These are phyloP conservation scores for Choanephora cucurbitarum DNA, from an alignment of 371 early-diverging fungal species.

Conservation along the genomic window DNA sequence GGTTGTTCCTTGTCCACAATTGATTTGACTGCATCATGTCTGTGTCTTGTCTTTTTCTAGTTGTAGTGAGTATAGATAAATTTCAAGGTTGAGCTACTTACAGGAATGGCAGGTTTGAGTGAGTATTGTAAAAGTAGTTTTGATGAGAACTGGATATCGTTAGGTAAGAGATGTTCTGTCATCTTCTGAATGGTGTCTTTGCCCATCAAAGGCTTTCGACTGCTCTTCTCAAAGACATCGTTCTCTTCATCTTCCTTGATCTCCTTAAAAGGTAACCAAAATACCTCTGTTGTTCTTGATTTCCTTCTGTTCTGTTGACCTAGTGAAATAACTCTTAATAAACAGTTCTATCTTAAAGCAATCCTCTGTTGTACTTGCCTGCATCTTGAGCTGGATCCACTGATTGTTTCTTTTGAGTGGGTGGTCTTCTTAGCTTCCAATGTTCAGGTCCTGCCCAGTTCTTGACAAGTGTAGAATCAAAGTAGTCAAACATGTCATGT, in stretches of 20 bases:
- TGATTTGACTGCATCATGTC: too few relatives aligned
- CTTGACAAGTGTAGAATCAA: conserved; percentile 78
- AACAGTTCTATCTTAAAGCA: too few relatives aligned
- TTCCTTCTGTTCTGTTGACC: conserved; percentile 1
- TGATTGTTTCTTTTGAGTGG: conserved; percentile 15
- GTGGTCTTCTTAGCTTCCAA: conserved; percentile 76
- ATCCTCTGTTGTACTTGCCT: conserved; percentile 27
- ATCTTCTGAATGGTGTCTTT: conserved; percentile 40
- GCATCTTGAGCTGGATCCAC: too few relatives aligned
- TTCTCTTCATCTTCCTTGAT: conserved; percentile 54
- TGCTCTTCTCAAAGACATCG: conserved; percentile 70
- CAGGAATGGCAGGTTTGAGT: conserved; percentile 76
- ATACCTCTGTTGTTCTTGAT: conserved; percentile 28
- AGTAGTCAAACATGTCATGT: conserved; percentile 82
- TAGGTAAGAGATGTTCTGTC: conserved; percentile 71
- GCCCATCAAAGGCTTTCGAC: conserved; percentile 47
- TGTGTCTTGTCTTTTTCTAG: conserved; percentile 1
- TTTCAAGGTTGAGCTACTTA: conserved; percentile 33
- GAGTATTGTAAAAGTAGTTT: conserved; percentile 79
- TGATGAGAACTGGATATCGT: conserved; percentile 87
- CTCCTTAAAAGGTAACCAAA: conserved; percentile 62
- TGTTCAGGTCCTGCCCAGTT: conserved; percentile 97
- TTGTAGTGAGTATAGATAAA: too few relatives aligned
- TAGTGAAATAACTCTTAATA: too few relatives aligned
- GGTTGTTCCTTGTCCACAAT: too few relatives aligned